A percentile compares a stretch with the other conserved stretches of the same genome.
phyloP scores from a whole-genome alignment of 768 basidiomycete genomes.

The Pholiota conissans region DNA sequence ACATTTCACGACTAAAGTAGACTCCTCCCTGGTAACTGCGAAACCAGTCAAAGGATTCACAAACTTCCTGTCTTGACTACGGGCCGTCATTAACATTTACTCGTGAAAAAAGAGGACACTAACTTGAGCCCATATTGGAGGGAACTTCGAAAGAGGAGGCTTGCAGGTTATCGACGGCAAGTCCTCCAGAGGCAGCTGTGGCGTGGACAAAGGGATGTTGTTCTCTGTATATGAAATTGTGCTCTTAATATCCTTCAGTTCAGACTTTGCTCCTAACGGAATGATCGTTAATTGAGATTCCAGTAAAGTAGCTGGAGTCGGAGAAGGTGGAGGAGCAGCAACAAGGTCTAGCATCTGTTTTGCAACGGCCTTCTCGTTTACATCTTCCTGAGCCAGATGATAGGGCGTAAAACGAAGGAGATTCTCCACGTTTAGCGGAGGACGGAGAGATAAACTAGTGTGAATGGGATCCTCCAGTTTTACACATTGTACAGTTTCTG shows the following conservation, averaged over 20 bases:
- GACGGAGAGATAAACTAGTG: too few species aligned
- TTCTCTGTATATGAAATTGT: neutral
- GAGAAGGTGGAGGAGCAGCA: neutral
- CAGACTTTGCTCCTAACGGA: too few species aligned
- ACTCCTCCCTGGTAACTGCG: conserved; percentile 81
- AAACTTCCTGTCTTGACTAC: conserved; percentile 82
- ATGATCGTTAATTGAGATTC: too few species aligned
- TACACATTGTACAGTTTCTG: neutral
- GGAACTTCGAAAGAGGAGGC: conserved; percentile 11
- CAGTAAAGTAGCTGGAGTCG: neutral
- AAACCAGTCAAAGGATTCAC: conserved; percentile 77
- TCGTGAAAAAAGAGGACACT: conserved; percentile 4
- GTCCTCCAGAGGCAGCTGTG: neutral
- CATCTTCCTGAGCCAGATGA: neutral
- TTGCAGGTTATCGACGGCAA: neutral
- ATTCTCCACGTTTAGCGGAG: too few species aligned
- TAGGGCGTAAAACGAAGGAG: too few species aligned
- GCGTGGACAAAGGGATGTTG: neutral
- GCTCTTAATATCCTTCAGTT: neutral
- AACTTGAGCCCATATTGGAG: conserved; percentile 23
- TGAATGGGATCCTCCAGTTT: neutral
- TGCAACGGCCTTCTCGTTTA: neutral
- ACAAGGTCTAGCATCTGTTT: neutral
- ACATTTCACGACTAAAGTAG: conserved; percentile 59
- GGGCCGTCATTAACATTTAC: conserved; percentile 6